phyloP scores from a whole-genome alignment of 2,329 filamentous ascomycete species.

The Rhexocercosporidium sp. region DNA sequence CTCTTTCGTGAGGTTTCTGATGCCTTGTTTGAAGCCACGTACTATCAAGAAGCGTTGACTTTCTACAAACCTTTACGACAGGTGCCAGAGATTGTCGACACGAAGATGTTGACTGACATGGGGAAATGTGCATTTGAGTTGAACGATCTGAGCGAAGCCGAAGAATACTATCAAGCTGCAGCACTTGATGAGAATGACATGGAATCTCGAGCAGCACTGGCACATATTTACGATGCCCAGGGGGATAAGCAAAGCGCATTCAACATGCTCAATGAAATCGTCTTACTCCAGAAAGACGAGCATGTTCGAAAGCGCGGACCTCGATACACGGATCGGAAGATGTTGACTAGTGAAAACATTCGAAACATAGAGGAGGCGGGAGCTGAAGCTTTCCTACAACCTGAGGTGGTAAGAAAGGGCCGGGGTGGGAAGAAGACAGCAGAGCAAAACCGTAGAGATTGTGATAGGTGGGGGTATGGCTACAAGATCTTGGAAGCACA shows the following conservation, averaged over 20 bases:
- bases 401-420: slow-evolving; percentile 32
- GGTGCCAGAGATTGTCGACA: slow-evolving; percentile 55
- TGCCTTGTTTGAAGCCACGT: slow-evolving; percentile 55
- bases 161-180: slow-evolving; percentile 78
- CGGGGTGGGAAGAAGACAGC: neutral
- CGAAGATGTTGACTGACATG: slow-evolving; percentile 42
- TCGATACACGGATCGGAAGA: neutral
- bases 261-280: slow-evolving; percentile 76
- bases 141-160: slow-evolving; percentile 69
- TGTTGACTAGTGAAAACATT: neutral
- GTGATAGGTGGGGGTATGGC: slow-evolving; percentile 1
- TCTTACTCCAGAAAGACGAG: slow-evolving; percentile 61
- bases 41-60: slow-evolving; percentile 59
- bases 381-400: slow-evolving; percentile 13
- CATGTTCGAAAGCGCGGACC: slow-evolving; percentile 32
- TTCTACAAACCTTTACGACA: slow-evolving; percentile 62
- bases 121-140: slow-evolving; percentile 73
- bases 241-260: slow-evolving; percentile 78
- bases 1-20: slow-evolving; percentile 77
- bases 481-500: neutral
- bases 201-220: slow-evolving; percentile 78
- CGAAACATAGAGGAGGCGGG: neutral
- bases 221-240: slow-evolving; percentile 81
- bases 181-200: slow-evolving; percentile 74
- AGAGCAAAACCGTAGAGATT: neutral